Evolutionary conservation across 257 asterid genomes (phyloP), one percentile per base, ranked within the genome.

Genomic region (Capsicum rhomboideum): DNA sequence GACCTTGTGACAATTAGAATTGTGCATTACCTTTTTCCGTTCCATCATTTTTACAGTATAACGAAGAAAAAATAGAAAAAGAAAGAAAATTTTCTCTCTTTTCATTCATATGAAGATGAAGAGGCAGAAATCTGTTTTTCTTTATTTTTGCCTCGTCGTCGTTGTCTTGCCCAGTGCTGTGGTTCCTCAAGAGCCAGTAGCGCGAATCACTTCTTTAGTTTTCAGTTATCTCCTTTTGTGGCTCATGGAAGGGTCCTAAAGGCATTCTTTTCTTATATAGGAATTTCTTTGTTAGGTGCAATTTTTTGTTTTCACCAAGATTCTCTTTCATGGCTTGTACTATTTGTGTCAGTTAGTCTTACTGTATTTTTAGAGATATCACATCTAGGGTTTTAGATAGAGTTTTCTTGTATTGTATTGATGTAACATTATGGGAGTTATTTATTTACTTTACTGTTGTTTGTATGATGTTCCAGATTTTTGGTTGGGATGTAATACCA

Each of bases 121-220:
- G 88, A 54, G 78, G 93, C 94, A 90, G 90, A 82, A 58, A 85
- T 59, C 54, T 42, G 54, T 20, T 87, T 85, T 89, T 89, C 78
- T 63, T 61, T 64, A 86, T 87, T 89, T 91, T 92, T 92, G 93
- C 90, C 83, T 82, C 80, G 21, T 83, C 42, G 26, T 84, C 83
- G 23, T 85, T 67, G 49, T 74, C 88, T 74, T 77, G 46, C 66
- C 85, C 82, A 13, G 29, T 82, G 63, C 59, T 26, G 81, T 44
- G 61, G 69, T 77, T 77, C 82, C 63, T 77, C 82, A 9, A 50
- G 40, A 77, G 26, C 16, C 44, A 50, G 44, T 17, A 11, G 63
- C 17, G 63, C 16, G 8, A 85, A 69, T 58, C 23, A 16, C 14
- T 53, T 14, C 8, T 20, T 54, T 53, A 21, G 67, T 78, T 63